Base-by-base conservation (phyloP, 2,329 filamentous ascomycete genomes). In the Aureobasidium sp. region DNA sequence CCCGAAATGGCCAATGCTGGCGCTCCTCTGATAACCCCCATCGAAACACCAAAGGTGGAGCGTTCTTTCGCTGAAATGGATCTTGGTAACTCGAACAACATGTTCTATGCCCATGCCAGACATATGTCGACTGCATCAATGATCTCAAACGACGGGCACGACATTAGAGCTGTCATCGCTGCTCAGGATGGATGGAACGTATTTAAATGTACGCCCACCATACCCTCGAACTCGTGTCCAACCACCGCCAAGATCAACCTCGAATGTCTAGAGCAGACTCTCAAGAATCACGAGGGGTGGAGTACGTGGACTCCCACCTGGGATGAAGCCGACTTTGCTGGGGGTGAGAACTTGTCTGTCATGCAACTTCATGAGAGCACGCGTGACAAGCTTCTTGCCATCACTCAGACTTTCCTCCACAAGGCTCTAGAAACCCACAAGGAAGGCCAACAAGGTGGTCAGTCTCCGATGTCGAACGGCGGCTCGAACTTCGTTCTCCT, bases 401-500 rank as follows among this genome's bases (percentile, higher is more conserved):
- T 89, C 64, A 88, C 85, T 0, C 86, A 89, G 70, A 83, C 79
- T 45, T 89, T 88, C 69, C 75, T 89, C 9, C 84, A 88, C 72
- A 89, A 87, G 68, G 87, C 87, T 1, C 78, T 89, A 3, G 84
- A 88, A 14, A 87, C 86, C 47, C 86, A 89, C 70, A 80, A 82
- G 50, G 79, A 83, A 63, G 66, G 65, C 62, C 57, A 59, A 32
- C 44, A 59, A 32, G 45, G 45, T 32, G 69, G 71, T 5, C 75
- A 75, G 13, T 80, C 79, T 45, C 72, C 77, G 8, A 77, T 73
- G 36, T 78, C 82, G 3, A 75, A 78, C 21, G 75, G 81, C 58
- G 75, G 80, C 51, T 83, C 84, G 55, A 84, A 83, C 70, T 88
- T 87, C 67, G 77, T 89, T 21, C 80, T 87, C 30, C 75, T 89